phyloP scores from a whole-genome alignment of 2,329 filamentous ascomycete species.

The Botrytis fabae region DNA sequence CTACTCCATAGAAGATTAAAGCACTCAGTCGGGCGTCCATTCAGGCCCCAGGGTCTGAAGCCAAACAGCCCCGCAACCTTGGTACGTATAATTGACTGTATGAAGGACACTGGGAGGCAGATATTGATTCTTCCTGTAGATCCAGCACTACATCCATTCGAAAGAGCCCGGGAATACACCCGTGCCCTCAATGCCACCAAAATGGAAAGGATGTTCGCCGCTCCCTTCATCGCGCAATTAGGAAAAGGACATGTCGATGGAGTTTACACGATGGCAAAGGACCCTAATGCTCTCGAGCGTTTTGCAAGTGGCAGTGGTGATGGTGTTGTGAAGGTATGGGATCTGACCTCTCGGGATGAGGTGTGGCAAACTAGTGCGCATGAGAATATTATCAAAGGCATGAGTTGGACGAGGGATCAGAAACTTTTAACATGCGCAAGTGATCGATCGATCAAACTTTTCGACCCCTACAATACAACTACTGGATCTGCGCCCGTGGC shows the following conservation, averaged over 20 bases:
- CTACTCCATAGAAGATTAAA: conserved; percentile 55
- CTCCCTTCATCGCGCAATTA: conserved; percentile 82
- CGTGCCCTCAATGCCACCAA: conserved; percentile 82
- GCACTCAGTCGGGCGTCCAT: conserved; percentile 66
- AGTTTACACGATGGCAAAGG: conserved; percentile 77
- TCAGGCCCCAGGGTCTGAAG: conserved; percentile 65
- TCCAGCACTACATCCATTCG: conserved; percentile 62
- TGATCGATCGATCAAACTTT: conserved; percentile 86
- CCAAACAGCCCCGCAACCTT: conserved; percentile 68
- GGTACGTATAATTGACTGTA: conserved; percentile 47
- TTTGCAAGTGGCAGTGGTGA: conserved; percentile 87
- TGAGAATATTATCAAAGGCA: conserved; percentile 88
- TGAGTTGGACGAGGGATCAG: conserved; percentile 84
- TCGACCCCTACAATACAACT: conserved; percentile 79
- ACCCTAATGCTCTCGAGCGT: conserved; percentile 70
- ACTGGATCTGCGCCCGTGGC: conserved; percentile 70
- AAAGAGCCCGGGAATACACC: conserved; percentile 83
- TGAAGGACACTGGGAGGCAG: not conserved
- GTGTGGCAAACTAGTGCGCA: conserved; percentile 80
- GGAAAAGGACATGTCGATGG: conserved; percentile 92
- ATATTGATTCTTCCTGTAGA: conserved; percentile 6
- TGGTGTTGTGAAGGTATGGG: conserved; percentile 92
- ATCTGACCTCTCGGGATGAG: conserved; percentile 70
- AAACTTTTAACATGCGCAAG: conserved; percentile 84
- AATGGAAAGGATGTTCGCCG: conserved; percentile 86